Percentiles rank a stretch among this genome's conserved stretches.
Evolutionary conservation across 345 rosid species (phyloP).

Genomic region (Eucalyptus coolabah): DNA sequence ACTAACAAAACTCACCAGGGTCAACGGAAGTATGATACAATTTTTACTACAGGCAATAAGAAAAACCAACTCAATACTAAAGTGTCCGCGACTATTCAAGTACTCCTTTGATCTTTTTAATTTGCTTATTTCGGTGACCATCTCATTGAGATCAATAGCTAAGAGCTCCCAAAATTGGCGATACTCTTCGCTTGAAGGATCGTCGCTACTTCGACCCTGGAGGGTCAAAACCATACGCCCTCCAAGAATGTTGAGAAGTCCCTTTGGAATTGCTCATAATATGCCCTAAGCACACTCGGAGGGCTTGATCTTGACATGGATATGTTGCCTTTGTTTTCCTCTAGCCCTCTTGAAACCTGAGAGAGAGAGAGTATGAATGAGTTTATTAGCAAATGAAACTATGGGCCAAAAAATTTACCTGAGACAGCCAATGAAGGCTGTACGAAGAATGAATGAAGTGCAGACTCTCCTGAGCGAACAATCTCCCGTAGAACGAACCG

Average conservation of each 20-base stretch:
- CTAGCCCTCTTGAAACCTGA: slow-evolving; percentile 33
- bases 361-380: no score
- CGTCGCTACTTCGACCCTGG: slow-evolving; percentile 10
- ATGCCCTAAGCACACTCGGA: slow-evolving; percentile 13
- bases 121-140: slow-evolving; percentile 17
- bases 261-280: slow-evolving; percentile 19
- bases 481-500: slow-evolving; percentile 32
- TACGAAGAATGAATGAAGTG: slow-evolving; percentile 38
- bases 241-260: slow-evolving; percentile 33
- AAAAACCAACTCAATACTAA: not conserved
- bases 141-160: slow-evolving; percentile 10
- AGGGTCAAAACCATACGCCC: slow-evolving; percentile 34
- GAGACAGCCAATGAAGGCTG: slow-evolving; percentile 45
- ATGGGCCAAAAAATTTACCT: slow-evolving; percentile 3
- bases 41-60: not conserved
- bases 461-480: slow-evolving; percentile 17
- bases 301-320: slow-evolving; percentile 6
- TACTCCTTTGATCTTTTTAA: not conserved
- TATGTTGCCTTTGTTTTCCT: slow-evolving; percentile 21
- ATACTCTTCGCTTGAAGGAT: slow-evolving; percentile 4
- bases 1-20: no score
- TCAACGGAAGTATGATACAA: not conserved
- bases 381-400: not conserved
- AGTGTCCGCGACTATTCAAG: not conserved
- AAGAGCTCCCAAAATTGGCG: slow-evolving; percentile 1